phyloP scores from a whole-genome alignment of 2,329 filamentous ascomycete species.

The Cladosporium sp. region DNA sequence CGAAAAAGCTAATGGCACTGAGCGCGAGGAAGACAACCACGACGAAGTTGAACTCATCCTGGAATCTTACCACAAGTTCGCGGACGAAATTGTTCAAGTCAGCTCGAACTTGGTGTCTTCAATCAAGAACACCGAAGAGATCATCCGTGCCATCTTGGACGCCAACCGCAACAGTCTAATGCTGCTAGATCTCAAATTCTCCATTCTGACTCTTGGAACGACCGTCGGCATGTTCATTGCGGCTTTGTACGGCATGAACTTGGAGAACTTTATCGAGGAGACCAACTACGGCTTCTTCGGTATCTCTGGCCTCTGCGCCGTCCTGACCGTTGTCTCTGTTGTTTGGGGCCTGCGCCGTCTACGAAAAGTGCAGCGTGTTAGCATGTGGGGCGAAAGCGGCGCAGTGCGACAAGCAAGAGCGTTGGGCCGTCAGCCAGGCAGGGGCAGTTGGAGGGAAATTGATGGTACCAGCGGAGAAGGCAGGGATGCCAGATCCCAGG shows the following conservation, averaged over 20 bases:
- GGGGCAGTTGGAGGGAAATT: slow-evolving; percentile 26
- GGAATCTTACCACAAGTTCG: slow-evolving; percentile 95
- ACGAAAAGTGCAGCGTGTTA: slow-evolving; percentile 77
- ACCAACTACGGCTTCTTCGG: slow-evolving; percentile 76
- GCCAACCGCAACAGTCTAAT: slow-evolving; percentile 97
- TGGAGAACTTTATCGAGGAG: slow-evolving; percentile 98
- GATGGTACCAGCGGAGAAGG: slow-evolving; percentile 17
- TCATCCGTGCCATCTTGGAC: slow-evolving; percentile 93
- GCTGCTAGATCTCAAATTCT: slow-evolving; percentile 94
- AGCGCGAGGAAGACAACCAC: slow-evolving; percentile 75
- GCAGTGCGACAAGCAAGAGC: slow-evolving; percentile 14
- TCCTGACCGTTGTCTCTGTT: slow-evolving; percentile 71
- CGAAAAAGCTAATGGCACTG: slow-evolving; percentile 70
- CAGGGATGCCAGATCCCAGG: slow-evolving; percentile 10
- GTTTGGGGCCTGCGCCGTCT: slow-evolving; percentile 78
- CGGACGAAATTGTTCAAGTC: slow-evolving; percentile 95
- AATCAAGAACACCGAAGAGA: slow-evolving; percentile 96
- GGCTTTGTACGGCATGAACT: slow-evolving; percentile 99
- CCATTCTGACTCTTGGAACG: slow-evolving; percentile 88
- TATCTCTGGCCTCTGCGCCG: slow-evolving; percentile 63
- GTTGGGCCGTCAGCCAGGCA: slow-evolving; percentile 14
- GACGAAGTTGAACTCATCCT: slow-evolving; percentile 95
- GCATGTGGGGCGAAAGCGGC: slow-evolving; percentile 67
- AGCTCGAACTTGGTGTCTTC: slow-evolving; percentile 87
- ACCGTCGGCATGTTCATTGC: slow-evolving; percentile 92